Evolutionary conservation across 495 filamentous ascomycete genomes (phyloP), one percentile per base, ranked within the genome.

Genomic region (Tuber indicum): DNA sequence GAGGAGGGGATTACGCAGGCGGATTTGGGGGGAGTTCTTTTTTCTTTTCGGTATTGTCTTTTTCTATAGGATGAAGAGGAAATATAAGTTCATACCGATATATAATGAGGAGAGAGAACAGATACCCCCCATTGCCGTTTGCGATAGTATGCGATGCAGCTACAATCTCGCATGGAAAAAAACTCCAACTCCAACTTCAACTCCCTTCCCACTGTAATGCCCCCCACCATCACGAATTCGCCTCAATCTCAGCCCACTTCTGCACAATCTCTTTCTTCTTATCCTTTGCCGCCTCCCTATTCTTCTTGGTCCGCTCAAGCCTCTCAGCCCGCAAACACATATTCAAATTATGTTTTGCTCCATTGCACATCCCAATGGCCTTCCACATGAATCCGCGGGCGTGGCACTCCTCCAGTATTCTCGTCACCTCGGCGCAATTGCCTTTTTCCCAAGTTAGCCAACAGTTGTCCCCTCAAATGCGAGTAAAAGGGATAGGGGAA

Each of bases 381-480:
- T 96, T 97, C 88, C 91, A 92, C 14, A 98, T 83, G 86, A 98
- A 98, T 43, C 95, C 95, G 62, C 89, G 88, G 19, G 93, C 94
- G 84, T 99, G 96, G 86, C 96, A 99, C 87, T 97, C 94, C 74
- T 98, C 96, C 76, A 99, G 92, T 72, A 92, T 91, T 32, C 85
- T 89, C 92, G 98, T 97, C 81, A 98, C 88, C 79, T 94, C 94
- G 85, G 94, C 92, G 88, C 96, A 99, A 77, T 90, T 96, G 77
- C 78, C 39, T 36, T 26, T 46, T 39, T 62, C 41, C 58, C 75
- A 69, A 45, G 71, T 46, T 47, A 45, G 32, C 49, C 17, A 73
- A 69, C 45, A 75, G n/a, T 26, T 26, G 10, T 62, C 26, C 49
- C 21, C n/a, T 12, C 49, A n/a, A 62, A 46, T 75, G 62, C 39